Evolutionary conservation across 2,329 filamentous ascomycete species (phyloP).

Genomic region (Ascochyta pisi): DNA sequence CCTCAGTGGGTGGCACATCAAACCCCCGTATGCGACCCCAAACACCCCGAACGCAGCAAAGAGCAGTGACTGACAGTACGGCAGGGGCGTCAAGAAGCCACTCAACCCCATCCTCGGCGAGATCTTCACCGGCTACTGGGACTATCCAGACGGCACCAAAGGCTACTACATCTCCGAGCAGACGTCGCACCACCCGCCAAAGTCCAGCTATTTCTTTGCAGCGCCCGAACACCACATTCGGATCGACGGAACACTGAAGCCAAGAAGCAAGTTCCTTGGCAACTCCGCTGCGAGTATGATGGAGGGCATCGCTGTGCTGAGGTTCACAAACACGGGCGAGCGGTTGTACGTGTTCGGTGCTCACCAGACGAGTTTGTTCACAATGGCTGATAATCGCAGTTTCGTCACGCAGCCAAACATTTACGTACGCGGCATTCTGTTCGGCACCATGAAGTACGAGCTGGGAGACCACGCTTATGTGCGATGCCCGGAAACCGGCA

Average conservation of each 20-base stretch:
- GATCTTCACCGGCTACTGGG: constrained; percentile 94
- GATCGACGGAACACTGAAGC: constrained; percentile 94
- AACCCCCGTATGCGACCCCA: constrained; percentile 76
- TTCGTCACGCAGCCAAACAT: constrained; percentile 98
- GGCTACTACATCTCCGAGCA: constrained; percentile 98
- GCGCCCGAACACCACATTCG: constrained; percentile 91
- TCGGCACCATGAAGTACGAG: constrained; percentile 99
- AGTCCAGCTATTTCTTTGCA: constrained; percentile 99
- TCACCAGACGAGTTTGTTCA: background rate
- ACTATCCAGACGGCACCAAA: constrained; percentile 80
- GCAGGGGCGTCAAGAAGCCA: constrained; percentile 95
- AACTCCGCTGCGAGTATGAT: constrained; percentile 98
- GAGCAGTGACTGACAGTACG: constrained; percentile 34
- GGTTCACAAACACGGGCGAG: constrained; percentile 83
- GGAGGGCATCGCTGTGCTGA: constrained; percentile 92
- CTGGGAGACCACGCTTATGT: constrained; percentile 95
- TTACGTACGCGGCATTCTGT: constrained; percentile 95
- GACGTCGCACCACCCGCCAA: constrained; percentile 96
- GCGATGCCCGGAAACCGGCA: constrained; percentile 83
- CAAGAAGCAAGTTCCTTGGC: constrained; percentile 90
- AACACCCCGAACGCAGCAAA: constrained; percentile 5
- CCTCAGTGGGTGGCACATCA: constrained; percentile 97
- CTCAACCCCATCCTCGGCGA: constrained; percentile 96
- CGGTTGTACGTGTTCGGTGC: constrained; percentile 71
- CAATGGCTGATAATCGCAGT: constrained; percentile 55